Base-by-base conservation (phyloP, 2,329 filamentous ascomycete genomes). In the Rhytidhysteron rufulum region DNA sequence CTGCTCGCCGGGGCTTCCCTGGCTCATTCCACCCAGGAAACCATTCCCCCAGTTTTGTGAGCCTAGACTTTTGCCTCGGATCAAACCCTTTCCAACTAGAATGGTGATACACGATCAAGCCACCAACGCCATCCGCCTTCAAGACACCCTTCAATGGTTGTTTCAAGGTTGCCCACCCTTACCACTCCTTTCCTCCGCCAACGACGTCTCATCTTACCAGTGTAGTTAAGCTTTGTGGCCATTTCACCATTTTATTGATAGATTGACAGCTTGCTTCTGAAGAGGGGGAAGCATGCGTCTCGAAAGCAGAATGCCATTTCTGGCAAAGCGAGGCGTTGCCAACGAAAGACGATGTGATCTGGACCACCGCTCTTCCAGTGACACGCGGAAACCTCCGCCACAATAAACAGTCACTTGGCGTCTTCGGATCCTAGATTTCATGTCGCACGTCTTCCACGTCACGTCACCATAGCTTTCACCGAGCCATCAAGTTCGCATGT, bases 71-170 rank as follows among this genome's bases (percentile, higher is more conserved):
- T 9, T 5, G 15, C 19, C 19, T 34, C 18, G 32, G 32, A 18
- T 19, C 32, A 21, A 13, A 20, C 24, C 32, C 19, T 35, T 18
- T 20, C 24, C 33, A 35, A 35, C 21, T 27, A n/a, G 22, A 22
- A 19, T 30, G 15, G 35, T 18, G n/a, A 29, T 16, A 37, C 35
- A 30, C 29, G 35, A 37, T 37, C 15, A 37, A 37, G 35, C 35
- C 35, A 37, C 35, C 35, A 37, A 37, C 35, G 35, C 35, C 35
- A 37, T 37, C 35, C 30, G 35, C 30, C 15, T 13, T 37, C 25
- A 16, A 5, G 8, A 30, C 18, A 21, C 15, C 17, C 33, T 35
- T 35, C 19, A 16, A n/a, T 13, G 17, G 20, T 22, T 22, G 35
- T 37, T 30, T 37, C 35, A 37, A 25, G 35, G 13, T 16, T 27